Conservation (phyloP, 371 early-diverging fungal species). For the Entomophthora muscae region DNA sequence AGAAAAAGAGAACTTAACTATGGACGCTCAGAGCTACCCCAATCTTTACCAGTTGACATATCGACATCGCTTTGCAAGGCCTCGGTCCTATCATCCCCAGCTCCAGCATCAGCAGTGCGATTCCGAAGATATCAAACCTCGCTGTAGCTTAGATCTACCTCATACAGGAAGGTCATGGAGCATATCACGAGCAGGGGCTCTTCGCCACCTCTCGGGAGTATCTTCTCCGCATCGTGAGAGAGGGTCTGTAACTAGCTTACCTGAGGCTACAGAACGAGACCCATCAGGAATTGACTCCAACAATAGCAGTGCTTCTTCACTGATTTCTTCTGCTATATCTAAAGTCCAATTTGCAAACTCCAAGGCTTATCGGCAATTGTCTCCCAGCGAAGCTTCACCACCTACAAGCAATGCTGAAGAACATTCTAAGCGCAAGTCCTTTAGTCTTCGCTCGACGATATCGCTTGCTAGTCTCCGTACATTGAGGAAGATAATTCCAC, state of each 20-base stretch:
- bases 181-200: neutral
- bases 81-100: neutral
- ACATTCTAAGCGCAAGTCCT: neutral
- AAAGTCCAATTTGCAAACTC: slow-evolving; percentile 8
- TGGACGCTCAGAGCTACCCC: slow-evolving; percentile 1
- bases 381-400: neutral
- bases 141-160: slow-evolving; percentile 1
- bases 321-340: neutral
- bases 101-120: neutral
- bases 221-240: neutral
- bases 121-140: neutral
- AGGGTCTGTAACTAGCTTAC: neutral
- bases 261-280: neutral
- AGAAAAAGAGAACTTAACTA: neutral
- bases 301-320: neutral
- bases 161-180: neutral
- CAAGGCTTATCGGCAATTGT: neutral
- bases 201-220: neutral
- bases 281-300: neutral
- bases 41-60: slow-evolving; percentile 2
- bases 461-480: neutral
- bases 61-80: neutral
- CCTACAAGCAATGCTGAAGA: neutral
- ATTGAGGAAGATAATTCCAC: neutral
- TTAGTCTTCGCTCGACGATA: neutral